phyloP scores from a whole-genome alignment of 2,329 filamentous ascomycete species.

The Ascomycota sp. region DNA sequence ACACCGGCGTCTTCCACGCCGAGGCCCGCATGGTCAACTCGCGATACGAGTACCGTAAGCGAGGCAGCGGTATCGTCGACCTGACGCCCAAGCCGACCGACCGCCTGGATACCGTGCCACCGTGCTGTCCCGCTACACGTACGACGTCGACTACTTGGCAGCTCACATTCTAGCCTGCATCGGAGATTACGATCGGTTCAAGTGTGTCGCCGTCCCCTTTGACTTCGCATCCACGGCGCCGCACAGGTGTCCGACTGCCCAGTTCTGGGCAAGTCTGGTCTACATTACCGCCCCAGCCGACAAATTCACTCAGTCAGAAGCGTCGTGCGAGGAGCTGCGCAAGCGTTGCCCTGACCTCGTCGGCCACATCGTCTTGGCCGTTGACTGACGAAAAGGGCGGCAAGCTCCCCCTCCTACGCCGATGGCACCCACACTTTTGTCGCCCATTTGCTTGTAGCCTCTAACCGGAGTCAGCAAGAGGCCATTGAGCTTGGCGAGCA shows the following conservation, averaged over 20 bases:
- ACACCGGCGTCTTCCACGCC: background rate
- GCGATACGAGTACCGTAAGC: background rate
- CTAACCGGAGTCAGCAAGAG: slow-evolving; percentile 1
- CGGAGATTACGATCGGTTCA: background rate
- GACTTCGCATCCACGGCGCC: background rate
- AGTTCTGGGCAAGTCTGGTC: background rate
- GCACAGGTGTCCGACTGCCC: background rate
- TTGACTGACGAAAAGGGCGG: background rate
- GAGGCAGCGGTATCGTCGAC: background rate
- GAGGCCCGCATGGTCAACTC: slow-evolving; percentile 1
- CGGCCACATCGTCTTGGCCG: background rate
- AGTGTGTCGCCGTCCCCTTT: background rate
- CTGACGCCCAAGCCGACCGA: background rate
- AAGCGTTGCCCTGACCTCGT: background rate
- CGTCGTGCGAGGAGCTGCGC: background rate
- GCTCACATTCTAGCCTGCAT: background rate
- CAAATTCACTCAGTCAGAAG: background rate
- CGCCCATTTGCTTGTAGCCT: slow-evolving; percentile 4
- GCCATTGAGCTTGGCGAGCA: background rate
- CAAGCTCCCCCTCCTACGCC: background rate
- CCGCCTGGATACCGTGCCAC: background rate
- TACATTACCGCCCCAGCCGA: background rate
- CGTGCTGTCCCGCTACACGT: background rate
- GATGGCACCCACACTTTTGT: slow-evolving; percentile 6
- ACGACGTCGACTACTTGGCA: slow-evolving; percentile 1